Evolutionary conservation across 2,329 filamentous ascomycete species (phyloP).

Genomic region (Didymosphaeria variabile): DNA sequence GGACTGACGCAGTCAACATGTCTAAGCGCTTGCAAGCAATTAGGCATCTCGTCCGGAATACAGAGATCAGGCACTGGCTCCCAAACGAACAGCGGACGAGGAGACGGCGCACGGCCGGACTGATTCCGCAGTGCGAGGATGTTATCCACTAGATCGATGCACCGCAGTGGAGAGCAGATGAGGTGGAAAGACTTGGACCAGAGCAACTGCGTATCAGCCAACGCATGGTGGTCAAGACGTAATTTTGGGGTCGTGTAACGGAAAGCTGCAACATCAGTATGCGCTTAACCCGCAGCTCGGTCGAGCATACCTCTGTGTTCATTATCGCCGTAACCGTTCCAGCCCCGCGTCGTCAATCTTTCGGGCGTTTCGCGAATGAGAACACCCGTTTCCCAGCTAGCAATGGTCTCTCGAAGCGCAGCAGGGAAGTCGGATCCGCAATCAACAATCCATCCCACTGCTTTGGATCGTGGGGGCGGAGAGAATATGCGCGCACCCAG

Average conservation of each 20-base stretch:
- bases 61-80: slow-evolving; percentile 94
- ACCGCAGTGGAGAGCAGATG: slow-evolving; percentile 81
- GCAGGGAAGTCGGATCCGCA: slow-evolving; percentile 85
- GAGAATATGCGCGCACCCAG: slow-evolving; percentile 90
- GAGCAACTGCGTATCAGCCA: slow-evolving; percentile 70
- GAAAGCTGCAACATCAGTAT: slow-evolving; percentile 65
- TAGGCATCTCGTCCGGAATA: slow-evolving; percentile 68
- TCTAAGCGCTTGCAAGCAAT: slow-evolving; percentile 62
- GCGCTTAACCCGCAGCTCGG: not conserved
- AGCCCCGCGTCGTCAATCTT: slow-evolving; percentile 84
- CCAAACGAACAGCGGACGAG: slow-evolving; percentile 82
- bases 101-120: slow-evolving; percentile 36
- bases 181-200: slow-evolving; percentile 83
- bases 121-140: slow-evolving; percentile 66
- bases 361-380: slow-evolving; percentile 71
- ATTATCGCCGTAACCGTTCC: slow-evolving; percentile 85
- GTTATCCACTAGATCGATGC: slow-evolving; percentile 76
- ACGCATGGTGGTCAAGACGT: slow-evolving; percentile 76
- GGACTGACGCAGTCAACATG: slow-evolving; percentile 73
- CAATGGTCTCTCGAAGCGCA: slow-evolving; percentile 69
- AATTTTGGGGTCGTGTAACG: slow-evolving; percentile 88
- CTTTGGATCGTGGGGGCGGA: slow-evolving; percentile 68
- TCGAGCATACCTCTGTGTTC: slow-evolving; percentile 65
- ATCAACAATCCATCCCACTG: slow-evolving; percentile 91
- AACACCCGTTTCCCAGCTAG: slow-evolving; percentile 78